Base-by-base conservation (phyloP, 139 green algal species). In the Volvox reticuliferus region DNA sequence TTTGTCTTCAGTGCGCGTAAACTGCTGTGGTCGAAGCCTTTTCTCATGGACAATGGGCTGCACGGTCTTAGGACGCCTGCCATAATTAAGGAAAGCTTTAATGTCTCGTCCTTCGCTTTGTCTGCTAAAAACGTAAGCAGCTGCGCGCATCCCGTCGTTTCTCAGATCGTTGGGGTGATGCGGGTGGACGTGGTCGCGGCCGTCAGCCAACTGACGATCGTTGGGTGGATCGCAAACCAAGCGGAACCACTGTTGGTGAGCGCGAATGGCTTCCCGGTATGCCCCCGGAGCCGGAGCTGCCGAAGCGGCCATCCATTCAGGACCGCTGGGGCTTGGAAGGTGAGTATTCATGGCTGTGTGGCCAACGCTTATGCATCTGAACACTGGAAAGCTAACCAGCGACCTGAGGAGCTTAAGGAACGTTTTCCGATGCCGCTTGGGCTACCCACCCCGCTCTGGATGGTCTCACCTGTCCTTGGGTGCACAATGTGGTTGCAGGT, bases 201-300 rank as follows among this genome's bases (percentile, higher is more conserved):
- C 73, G 86, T 75, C 71, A n/a, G 30, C 37, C 28, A 2, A 14
- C 71, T 14, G 86, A 84, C 0, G 86, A 90, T 30, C 71, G 86
- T 18, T 90, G 86, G 86, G 50, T 35, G 21, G 86, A 90, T 37
- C 71, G 86, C 14, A 90, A 90, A 75, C 86, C 86, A 1, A 63
- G 30, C 21, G 50, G 81, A 3, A 61, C 86, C 0, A 30, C 86
- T 2, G 12, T 73, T 1, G 84, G 28, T 1, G 86, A 90, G 71
- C 71, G 86, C 0, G 86, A 90, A 32, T 90, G 86, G 86, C 86
- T 90, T 18, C 86, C 86, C 0, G 86, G 86, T 18, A 90, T 90
- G 86, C 86, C 86, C 12, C 86, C 86, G 26, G 86, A 90, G 86
- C 32, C 86, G 30, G 86, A 90, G 50, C 69, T 90, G 86, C 86